Evolutionary conservation across 129 eudicot species (phyloP), one percentile per base, ranked within the genome.

Genomic region (sunflower (Helianthus annuus)): DNA sequence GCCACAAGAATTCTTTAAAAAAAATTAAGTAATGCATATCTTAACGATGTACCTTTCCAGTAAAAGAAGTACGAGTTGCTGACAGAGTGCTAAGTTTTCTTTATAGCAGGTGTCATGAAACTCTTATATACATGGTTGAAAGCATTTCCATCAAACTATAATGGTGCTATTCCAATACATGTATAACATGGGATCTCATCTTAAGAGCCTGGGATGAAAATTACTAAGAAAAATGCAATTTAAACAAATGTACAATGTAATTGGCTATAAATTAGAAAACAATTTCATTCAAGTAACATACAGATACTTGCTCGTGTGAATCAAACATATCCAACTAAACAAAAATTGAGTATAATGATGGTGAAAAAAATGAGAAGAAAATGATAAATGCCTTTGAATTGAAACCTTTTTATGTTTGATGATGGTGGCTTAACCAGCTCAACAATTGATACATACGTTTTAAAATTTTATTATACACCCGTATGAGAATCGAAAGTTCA

Each of bases 71-170:
- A 3, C 1, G 42, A 10, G 11, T 58, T 27, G 40, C 38, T 57
- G 63, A 57, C 6, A 57, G 32, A 57, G 39, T 19, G 65, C 8
- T 59, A 59, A 59, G 3, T 59, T 11, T 58, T 58, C 64, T 59
- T 29, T 11, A 27, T 29, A 27, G 64, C 40, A 19, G 12, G 34
- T 27, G 10, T 29, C 64, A 58, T 58, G 36, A 19, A 56, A 56
- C 36, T 8, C 15, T 24, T 11, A 3, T 56, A 12, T 58, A 17
- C 64, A 24, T 58, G 64, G 64, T 27, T 58, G 64, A 22, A 10
- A 55, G 38, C 0, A 27, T 10, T 58, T 27, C 7, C 10, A 27
- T 58, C 39, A 24, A 24, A 24, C 39, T 58, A 11, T 24, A 9
- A 4, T 59, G 38, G 55, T 57, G 9, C 4, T 8, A 19, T 57